Conservation (phyloP, 441 rosid species). For the Rhodomyrtus psidioides region DNA sequence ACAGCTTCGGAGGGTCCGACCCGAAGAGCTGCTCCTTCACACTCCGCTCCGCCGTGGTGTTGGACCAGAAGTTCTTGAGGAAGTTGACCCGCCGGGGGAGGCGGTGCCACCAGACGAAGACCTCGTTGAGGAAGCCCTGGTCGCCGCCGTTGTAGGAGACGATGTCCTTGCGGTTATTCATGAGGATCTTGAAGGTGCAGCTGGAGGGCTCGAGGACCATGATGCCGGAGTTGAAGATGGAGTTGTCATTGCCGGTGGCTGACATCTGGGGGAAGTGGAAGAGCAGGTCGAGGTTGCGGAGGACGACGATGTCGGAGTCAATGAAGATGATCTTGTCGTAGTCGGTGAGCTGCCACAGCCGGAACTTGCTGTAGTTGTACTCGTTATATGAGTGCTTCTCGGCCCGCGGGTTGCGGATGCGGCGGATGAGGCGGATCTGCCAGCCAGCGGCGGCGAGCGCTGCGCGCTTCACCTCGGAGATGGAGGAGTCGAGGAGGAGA, state of each 20-base stretch:
- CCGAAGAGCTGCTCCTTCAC: slow-evolving; percentile 67
- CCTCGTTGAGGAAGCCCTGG: slow-evolving; percentile 83
- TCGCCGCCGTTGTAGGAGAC: slow-evolving; percentile 97
- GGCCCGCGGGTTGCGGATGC: slow-evolving; percentile 82
- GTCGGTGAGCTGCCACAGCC: slow-evolving; percentile 84
- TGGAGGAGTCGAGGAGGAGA: slow-evolving; percentile 70
- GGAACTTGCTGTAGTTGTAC: slow-evolving; percentile 84
- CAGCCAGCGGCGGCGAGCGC: slow-evolving; percentile 75
- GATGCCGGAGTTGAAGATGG: slow-evolving; percentile 79
- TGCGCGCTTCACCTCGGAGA: slow-evolving; percentile 46
- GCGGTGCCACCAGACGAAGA: slow-evolving; percentile 91
- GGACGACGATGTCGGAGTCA: slow-evolving; percentile 73
- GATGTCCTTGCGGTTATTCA: slow-evolving; percentile 50
- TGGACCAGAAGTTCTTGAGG: slow-evolving; percentile 87
- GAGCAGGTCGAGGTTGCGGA: slow-evolving; percentile 64
- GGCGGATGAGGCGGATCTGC: slow-evolving; percentile 48
- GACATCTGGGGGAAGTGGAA: slow-evolving; percentile 83
- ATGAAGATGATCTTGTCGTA: slow-evolving; percentile 79
- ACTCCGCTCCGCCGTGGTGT: slow-evolving; percentile 55
- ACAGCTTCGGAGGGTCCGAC: slow-evolving; percentile 65
- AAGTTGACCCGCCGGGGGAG: slow-evolving; percentile 75
- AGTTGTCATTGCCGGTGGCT: slow-evolving; percentile 78
- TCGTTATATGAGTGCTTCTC: slow-evolving; percentile 62
- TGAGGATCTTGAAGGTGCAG: slow-evolving; percentile 58
- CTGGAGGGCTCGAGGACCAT: slow-evolving; percentile 97